Evolutionary conservation across 2,329 filamentous ascomycete genomes (phyloP).

Genomic region (Penicillium griseofulvum): DNA sequence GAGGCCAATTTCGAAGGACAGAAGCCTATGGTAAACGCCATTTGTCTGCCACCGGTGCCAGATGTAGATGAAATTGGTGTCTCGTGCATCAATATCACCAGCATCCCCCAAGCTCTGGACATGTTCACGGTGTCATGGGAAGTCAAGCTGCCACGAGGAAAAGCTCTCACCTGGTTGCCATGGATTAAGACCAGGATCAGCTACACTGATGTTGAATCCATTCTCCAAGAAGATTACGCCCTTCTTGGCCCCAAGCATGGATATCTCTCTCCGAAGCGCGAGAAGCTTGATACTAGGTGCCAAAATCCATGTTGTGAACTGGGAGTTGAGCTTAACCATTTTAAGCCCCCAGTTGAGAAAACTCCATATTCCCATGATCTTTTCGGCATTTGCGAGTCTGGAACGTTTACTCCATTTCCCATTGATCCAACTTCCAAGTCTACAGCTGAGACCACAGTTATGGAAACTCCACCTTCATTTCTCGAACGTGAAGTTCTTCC

Average conservation of each 20-base stretch:
- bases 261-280: background rate
- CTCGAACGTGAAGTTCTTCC: too few relatives aligned
- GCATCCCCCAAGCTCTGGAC: conserved; percentile 22
- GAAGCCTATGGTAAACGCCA: conserved; percentile 12
- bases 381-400: background rate
- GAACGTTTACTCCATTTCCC: background rate
- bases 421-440: background rate
- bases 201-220: background rate
- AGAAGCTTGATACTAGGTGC: background rate
- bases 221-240: conserved; percentile 4
- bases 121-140: conserved; percentile 30
- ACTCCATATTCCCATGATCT: background rate
- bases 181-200: conserved; percentile 18
- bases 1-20: conserved; percentile 16
- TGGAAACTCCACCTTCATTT: too few relatives aligned
- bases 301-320: background rate
- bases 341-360: background rate
- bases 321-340: background rate
- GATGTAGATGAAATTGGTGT: conserved; percentile 12
- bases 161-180: conserved; percentile 26
- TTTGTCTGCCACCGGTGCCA: conserved; percentile 17
- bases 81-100: conserved; percentile 25
- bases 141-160: conserved; percentile 9
- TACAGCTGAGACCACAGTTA: background rate
- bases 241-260: background rate